Percentiles rank a stretch among this genome's conserved stretches.
These are phyloP conservation scores for Citrus australasica DNA, from an alignment of 345 rosid species.

Conservation along the genomic window DNA sequence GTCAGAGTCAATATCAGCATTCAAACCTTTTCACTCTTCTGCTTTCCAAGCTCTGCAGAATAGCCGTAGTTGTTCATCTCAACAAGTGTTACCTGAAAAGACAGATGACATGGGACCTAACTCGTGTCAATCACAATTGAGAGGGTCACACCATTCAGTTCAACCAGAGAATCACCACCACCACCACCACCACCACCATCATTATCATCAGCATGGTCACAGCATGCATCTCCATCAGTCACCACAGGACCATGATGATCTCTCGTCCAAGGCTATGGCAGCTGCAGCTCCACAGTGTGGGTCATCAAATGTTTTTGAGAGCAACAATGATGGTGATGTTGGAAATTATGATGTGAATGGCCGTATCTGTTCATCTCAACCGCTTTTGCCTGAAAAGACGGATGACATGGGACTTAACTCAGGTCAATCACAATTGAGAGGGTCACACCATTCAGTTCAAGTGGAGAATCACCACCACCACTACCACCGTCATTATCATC, in stretches of 20 bases:
- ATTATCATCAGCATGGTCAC: constrained; percentile 30
- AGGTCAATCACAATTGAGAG: constrained; percentile 19
- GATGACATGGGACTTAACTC: constrained; percentile 20
- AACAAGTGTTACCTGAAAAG: constrained; percentile 23
- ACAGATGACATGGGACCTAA: constrained; percentile 21
- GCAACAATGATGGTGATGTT: constrained; percentile 25
- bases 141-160: constrained; percentile 26
- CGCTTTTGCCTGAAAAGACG: constrained; percentile 18
- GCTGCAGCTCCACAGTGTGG: constrained; percentile 42
- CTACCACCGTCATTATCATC: constrained; percentile 36
- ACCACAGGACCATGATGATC: constrained; percentile 27
- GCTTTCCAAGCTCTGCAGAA: constrained; percentile 38
- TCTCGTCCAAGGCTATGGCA: constrained; percentile 32
- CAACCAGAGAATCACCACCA: constrained; percentile 31
- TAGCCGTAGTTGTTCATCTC: constrained; percentile 21
- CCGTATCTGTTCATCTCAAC: constrained; percentile 36
- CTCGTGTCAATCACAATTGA: constrained; percentile 16
- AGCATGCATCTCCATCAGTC: constrained; percentile 24
- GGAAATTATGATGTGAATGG: constrained; percentile 65
- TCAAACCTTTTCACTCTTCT: constrained; percentile 38
- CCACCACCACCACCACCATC: constrained; percentile 32
- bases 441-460: constrained; percentile 29
- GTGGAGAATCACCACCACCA: constrained; percentile 36
- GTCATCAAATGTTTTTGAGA: constrained; percentile 42
- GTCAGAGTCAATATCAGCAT: constrained; percentile 35